Base-by-base conservation (phyloP, 768 basidiomycete genomes). In the Auriscalpium microsporum region DNA sequence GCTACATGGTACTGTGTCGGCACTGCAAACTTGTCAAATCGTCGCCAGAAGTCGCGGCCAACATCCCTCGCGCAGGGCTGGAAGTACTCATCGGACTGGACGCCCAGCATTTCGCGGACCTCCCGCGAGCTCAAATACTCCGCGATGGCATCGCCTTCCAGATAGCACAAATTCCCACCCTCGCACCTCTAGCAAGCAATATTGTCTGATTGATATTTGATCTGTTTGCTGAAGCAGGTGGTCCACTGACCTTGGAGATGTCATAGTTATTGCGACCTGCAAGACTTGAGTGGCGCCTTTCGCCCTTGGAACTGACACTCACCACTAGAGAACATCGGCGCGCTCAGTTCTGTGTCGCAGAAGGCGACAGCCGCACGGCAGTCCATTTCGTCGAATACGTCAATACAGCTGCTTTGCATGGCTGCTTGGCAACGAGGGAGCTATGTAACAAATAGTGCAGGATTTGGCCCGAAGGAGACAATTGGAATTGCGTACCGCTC, bases 331-430 rank as follows among this genome's bases (percentile, higher is more conserved):
- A 65, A 64, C 65, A 75, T 77, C 2, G 73, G 69, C 4, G 59
- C 69, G 36, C 74, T 78, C 11, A 90, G 65, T 58, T 81, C 74
- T 19, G 64, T 68, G 50, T 80, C 74, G 67, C 90, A 93, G 66
- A 89, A 90, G 10, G 59, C 67, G 50, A 81, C 73, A 2, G 88
- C 84, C 11, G 83, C 84, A n/a, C 68, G 71, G 62, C 90, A 92
- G 56, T 78, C 73, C 38, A 86, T 81, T 19, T 73, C 68, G 65
- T 93, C 87, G 59, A 84, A 84, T 14, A 71, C 71, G 54, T 88
- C 78, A 34, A 89, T 74, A 58, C 89, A 92, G 46, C 72, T 72
- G 45, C 73, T 67, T n/a, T 75, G 69, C 65, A 86, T 74, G 38
- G 75, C 74, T 57, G 73, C 75, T 60, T 82, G 71, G 66, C 90